A percentile compares a stretch with the other conserved stretches of the same genome.
These are phyloP conservation scores for Trichoderma guizhouense DNA, from an alignment of 2,329 filamentous ascomycete species.

Conservation along the genomic window DNA sequence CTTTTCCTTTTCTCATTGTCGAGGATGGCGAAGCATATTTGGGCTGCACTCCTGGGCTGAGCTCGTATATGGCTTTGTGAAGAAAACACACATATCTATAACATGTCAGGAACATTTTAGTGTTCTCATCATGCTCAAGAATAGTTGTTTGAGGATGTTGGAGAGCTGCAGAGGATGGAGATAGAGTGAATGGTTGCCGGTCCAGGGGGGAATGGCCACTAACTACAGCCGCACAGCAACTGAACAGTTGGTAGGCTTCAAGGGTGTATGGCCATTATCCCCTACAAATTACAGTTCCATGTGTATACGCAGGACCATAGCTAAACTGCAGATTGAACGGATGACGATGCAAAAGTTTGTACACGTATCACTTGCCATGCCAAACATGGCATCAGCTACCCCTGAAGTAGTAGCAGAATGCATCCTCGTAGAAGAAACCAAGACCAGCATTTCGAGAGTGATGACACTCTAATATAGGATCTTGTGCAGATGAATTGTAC, in stretches of 20 bases:
- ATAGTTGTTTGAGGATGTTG: not conserved
- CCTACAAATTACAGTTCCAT: not conserved
- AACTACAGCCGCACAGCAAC: not conserved
- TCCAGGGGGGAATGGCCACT: not conserved
- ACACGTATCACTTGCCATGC: not conserved
- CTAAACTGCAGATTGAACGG: not conserved
- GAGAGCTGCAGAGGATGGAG: not conserved
- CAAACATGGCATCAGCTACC: not conserved
- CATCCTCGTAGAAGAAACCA: not conserved
- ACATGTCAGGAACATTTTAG: accelerated
- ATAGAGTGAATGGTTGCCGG: not conserved
- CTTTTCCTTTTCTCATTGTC: not conserved
- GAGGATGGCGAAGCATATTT: not conserved
- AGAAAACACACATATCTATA: not conserved
- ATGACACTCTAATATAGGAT: not conserved
- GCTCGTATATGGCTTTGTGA: not conserved
- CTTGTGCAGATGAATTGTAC: not conserved
- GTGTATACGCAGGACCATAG: not conserved
- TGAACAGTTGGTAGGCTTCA: not conserved
- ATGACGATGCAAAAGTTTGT: not conserved
- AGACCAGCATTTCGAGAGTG: accelerated
- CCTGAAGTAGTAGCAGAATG: not conserved
- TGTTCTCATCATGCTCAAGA: accelerated
- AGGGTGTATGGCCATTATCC: not conserved
- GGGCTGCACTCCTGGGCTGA: not conserved